A percentile compares a stretch with the other conserved stretches of the same genome.
phyloP scores from a whole-genome alignment of 2,329 filamentous ascomycete genomes.

The Pseudogymnoascus sp. region DNA sequence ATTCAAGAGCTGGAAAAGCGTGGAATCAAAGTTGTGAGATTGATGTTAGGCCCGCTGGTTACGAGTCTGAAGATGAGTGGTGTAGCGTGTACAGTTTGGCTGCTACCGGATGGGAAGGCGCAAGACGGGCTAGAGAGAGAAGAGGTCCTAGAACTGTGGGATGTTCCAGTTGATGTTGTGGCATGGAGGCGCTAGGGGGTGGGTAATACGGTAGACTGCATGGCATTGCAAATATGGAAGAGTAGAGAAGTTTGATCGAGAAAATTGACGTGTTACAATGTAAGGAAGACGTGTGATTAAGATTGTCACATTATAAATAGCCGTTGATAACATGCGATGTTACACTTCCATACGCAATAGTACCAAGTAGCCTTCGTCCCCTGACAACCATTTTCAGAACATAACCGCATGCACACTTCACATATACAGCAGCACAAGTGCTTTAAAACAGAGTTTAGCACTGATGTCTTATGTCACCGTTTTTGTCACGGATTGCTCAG shows the following conservation, averaged over 20 bases:
- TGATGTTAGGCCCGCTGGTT: slow-evolving; percentile 22
- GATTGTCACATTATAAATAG: too few relatives aligned
- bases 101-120: slow-evolving; percentile 16
- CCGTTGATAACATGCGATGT: too few relatives aligned
- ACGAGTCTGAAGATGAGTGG: slow-evolving; percentile 25
- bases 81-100: slow-evolving; percentile 22
- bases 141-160: slow-evolving; percentile 20
- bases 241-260: background rate
- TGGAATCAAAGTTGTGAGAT: slow-evolving; percentile 16
- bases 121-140: slow-evolving; percentile 16
- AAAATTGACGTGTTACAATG: too few relatives aligned
- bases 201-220: background rate
- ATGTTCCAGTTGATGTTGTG: slow-evolving; percentile 19
- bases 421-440: too few relatives aligned
- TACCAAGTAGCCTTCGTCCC: too few relatives aligned
- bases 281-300: too few relatives aligned
- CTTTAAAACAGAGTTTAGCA: too few relatives aligned
- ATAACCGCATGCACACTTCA: too few relatives aligned
- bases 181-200: slow-evolving; percentile 20
- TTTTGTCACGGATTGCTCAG: too few relatives aligned
- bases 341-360: too few relatives aligned
- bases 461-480: too few relatives aligned
- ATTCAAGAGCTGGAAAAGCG: slow-evolving; percentile 19
- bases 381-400: too few relatives aligned
- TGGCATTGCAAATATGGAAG: background rate